These are phyloP conservation scores for Pouteria glomerata DNA, from an alignment of 148 eudicot genomes.

Conservation along the genomic window DNA sequence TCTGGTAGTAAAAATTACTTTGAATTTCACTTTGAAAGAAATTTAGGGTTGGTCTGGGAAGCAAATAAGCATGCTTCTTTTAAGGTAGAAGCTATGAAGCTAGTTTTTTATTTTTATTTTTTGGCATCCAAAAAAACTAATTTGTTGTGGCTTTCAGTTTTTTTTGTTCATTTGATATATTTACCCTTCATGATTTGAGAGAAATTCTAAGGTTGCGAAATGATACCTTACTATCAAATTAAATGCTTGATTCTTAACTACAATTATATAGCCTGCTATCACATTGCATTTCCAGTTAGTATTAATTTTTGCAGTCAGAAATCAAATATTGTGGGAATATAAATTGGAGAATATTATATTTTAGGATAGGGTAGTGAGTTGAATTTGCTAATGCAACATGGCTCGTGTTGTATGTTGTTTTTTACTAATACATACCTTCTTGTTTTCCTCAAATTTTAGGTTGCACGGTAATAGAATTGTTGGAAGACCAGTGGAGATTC, in stretches of 20 bases:
- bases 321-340: neutral
- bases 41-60: too few species aligned
- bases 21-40: neutral
- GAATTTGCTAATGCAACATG: neutral
- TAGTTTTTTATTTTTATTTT: too few species aligned
- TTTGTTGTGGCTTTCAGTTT: too few species aligned
- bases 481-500: neutral
- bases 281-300: neutral
- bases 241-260: neutral
- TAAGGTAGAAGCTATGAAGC: too few species aligned
- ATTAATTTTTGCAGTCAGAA: neutral
- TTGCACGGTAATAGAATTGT: neutral
- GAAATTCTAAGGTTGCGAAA: neutral
- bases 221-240: too few species aligned
- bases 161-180: too few species aligned
- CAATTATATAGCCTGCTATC: neutral
- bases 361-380: neutral
- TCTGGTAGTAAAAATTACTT: neutral
- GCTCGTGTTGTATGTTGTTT: neutral
- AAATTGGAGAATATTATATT: neutral
- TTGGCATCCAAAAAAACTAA: too few species aligned
- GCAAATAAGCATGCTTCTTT: too few species aligned
- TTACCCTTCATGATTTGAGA: too few species aligned
- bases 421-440: neutral
- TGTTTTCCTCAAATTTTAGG: neutral